phyloP scores from a whole-genome alignment of 768 basidiomycete genomes.

The Pleurotus tuber-regium region DNA sequence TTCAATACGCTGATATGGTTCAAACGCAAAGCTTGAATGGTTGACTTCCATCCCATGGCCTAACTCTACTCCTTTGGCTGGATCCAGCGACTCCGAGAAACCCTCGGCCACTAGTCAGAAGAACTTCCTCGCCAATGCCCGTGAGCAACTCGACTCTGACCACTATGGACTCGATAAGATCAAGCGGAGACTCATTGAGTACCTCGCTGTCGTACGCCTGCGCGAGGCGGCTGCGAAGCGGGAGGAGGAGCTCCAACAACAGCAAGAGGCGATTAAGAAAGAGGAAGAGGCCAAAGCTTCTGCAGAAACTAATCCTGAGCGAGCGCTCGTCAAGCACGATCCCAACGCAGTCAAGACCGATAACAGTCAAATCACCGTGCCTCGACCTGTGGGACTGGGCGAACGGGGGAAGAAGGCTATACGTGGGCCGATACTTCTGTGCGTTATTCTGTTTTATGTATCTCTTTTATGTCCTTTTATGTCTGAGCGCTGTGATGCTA shows the following conservation, averaged over 20 bases:
- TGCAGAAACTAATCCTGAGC: slow-evolving; percentile 16
- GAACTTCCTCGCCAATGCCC: slow-evolving; percentile 64
- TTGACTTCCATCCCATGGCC: slow-evolving; percentile 85
- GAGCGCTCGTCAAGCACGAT: slow-evolving; percentile 10
- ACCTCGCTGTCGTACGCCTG: slow-evolving; percentile 80
- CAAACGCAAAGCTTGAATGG: slow-evolving; percentile 75
- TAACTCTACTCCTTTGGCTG: slow-evolving; percentile 31
- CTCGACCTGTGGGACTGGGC: neutral
- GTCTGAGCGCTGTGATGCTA: too few species aligned
- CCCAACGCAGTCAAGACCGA: neutral
- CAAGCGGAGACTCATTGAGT: slow-evolving; percentile 89
- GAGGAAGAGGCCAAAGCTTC: slow-evolving; percentile 19
- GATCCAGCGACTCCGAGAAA: slow-evolving; percentile 14
- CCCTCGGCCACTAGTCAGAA: slow-evolving; percentile 14
- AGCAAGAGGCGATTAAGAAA: slow-evolving; percentile 14
- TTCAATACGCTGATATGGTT: neutral
- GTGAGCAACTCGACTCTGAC: slow-evolving; percentile 80
- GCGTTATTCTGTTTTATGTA: slow-evolving; percentile 17
- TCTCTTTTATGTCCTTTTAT: too few species aligned
- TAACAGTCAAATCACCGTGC: neutral
- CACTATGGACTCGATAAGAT: slow-evolving; percentile 93
- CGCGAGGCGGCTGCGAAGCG: slow-evolving; percentile 45
- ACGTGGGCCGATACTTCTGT: slow-evolving; percentile 75
- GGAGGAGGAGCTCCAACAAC: slow-evolving; percentile 23
- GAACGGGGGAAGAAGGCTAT: slow-evolving; percentile 39